Conservation (phyloP, 2,329 filamentous ascomycete species). For the Coleophoma eucalyptorum region DNA sequence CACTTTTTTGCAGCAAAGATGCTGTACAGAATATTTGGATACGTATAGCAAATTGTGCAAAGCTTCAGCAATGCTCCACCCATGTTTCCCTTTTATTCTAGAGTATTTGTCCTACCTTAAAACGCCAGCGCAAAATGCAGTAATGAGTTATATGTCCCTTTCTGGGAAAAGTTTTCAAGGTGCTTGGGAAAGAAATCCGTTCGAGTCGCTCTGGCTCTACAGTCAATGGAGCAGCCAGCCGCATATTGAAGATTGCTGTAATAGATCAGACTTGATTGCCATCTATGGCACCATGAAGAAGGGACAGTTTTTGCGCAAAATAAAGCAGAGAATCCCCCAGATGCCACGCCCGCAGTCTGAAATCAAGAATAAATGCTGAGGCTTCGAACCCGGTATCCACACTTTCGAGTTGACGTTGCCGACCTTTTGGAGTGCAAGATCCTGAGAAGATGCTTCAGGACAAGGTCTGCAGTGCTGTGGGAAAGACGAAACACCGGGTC, state of each 20-base stretch:
- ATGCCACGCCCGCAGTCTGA: conserved; percentile 11
- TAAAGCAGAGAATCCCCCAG: conserved; percentile 19
- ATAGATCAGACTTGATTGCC: conserved; percentile 27
- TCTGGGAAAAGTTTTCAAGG: background rate
- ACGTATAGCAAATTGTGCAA: background rate
- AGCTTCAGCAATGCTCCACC: background rate
- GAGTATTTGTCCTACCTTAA: background rate
- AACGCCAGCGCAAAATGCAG: background rate
- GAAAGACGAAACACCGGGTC: conserved; percentile 26
- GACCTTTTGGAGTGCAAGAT: background rate
- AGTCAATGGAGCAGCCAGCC: conserved; percentile 15
- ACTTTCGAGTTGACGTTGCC: conserved; percentile 9
- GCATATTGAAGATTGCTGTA: conserved; percentile 22
- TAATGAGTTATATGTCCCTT: background rate
- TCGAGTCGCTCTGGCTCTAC: conserved; percentile 4
- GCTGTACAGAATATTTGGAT: background rate
- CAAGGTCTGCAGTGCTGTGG: background rate
- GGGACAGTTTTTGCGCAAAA: conserved; percentile 15
- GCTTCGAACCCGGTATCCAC: conserved; percentile 21
- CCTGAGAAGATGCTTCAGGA: background rate
- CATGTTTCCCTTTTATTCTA: background rate
- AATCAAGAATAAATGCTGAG: background rate
- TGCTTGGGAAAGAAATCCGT: background rate
- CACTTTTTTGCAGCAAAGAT: too few relatives aligned
- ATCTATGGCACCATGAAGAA: conserved; percentile 26